Evolutionary conservation across 2,329 filamentous ascomycete genomes (phyloP), one percentile per base, ranked within the genome.

Genomic region (Xylariaceae sp.): DNA sequence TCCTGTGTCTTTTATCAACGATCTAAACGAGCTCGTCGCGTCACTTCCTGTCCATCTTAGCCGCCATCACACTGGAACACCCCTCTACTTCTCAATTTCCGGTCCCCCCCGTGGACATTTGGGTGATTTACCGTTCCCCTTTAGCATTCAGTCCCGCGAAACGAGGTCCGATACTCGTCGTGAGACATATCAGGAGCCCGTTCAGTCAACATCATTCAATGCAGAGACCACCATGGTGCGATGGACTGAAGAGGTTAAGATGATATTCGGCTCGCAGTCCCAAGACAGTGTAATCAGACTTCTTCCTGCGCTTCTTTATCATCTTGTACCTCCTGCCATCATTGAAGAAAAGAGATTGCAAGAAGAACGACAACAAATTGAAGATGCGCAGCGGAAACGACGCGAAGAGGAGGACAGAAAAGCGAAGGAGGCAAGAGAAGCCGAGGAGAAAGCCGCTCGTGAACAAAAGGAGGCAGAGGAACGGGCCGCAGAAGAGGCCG

Each of bases 191-290:
- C 75, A 81, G 68, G 88, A 90, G 59, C 88, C 88, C 10, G 79
- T 84, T n/a, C 87, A 89, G 66, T 88, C 90, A 10, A 87, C 92
- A 30, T 78, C 85, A 2, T 97, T 97, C 72, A 77, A 81, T 17
- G 80, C 90, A 7, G 83, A 85, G 44, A 80, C 84, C 7, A 97
- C 94, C 1, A 78, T 82, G 57, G 81, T 82, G 56, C 87, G 94
- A 62, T 99, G 95, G 88, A 85, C 89, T 70, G 91, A 97, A 70
- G 95, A 97, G 73, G 88, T 92, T 7, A 87, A 88, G 64, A 86
- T 99, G 73, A 81, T 97, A 0, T 97, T 94, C 73, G 89, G 89
- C 30, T 75, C 79, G 18, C 80, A 76, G 53, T 82, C 87, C 55
- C 71, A 83, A 2, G 92, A 96, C 53, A 89, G 89, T 70, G 82